Evolutionary conservation across 2,329 filamentous ascomycete species (phyloP).

Genomic region (Aureobasidium sp.): DNA sequence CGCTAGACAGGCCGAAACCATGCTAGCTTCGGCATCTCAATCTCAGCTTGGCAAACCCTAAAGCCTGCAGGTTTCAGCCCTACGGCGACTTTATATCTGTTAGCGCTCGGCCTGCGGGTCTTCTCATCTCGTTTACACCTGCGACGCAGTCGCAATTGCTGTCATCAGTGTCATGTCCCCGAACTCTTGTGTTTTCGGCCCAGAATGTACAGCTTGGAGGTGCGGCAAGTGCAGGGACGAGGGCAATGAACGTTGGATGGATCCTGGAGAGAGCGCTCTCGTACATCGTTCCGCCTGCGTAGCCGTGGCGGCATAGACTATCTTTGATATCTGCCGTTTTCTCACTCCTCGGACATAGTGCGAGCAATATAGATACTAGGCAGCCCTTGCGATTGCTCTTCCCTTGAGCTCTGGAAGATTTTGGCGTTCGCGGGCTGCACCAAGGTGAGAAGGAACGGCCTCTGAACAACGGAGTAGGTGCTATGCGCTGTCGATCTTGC

Average conservation of each 20-base stretch:
- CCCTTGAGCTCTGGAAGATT: not conserved
- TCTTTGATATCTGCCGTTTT: not conserved
- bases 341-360: not conserved
- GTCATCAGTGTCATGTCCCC: not conserved
- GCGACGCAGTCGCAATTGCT: not conserved
- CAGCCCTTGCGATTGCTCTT: not conserved
- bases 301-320: not conserved
- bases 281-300: not conserved
- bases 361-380: not conserved
- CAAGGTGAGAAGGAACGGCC: not conserved
- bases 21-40: not conserved
- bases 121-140: constrained; percentile 8
- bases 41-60: not conserved
- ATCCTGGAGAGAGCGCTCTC: not conserved
- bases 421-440: not conserved
- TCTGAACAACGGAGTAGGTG: not conserved
- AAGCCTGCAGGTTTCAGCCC: constrained; percentile 1
- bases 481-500: not conserved
- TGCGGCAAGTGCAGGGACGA: not conserved
- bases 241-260: not conserved
- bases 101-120: not conserved
- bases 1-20: not conserved
- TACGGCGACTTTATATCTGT: not conserved
- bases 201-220: not conserved
- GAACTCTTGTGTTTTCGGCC: not conserved